Conservation (phyloP, 345 rosid genomes). For the Boechera retrofracta region DNA sequence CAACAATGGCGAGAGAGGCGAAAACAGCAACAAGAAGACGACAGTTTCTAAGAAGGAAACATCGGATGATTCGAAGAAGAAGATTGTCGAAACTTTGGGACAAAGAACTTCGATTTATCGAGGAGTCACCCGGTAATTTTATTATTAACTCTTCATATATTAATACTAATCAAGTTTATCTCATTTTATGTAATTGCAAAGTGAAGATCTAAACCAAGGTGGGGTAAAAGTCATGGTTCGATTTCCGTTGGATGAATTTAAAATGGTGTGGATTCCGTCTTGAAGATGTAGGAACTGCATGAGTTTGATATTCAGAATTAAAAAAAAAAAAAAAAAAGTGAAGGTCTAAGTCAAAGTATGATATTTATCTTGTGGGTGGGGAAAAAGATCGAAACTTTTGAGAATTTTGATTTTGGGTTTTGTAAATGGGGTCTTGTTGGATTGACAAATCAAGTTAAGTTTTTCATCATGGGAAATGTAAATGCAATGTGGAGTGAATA, state of each 20-base stretch:
- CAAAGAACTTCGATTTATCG: slow-evolving; percentile 94
- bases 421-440: too few species aligned
- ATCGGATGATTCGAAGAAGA: slow-evolving; percentile 54
- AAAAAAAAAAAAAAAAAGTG: too few species aligned
- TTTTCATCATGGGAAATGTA: too few species aligned
- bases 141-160: background rate
- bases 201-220: background rate
- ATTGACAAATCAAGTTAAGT: too few species aligned
- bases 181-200: background rate
- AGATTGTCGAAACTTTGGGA: slow-evolving; percentile 70
- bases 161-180: background rate
- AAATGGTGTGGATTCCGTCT: too few species aligned
- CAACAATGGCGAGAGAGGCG: background rate
- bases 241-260: too few species aligned
- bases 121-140: slow-evolving; percentile 83
- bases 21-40: slow-evolving; percentile 23
- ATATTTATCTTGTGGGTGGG: background rate
- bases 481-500: too few species aligned
- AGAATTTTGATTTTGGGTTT: too few species aligned
- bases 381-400: background rate
- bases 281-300: too few species aligned
- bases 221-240: too few species aligned
- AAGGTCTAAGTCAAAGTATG: slow-evolving; percentile 7
- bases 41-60: slow-evolving; percentile 27
- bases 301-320: too few species aligned